Percentiles rank a stretch among this genome's conserved stretches.
Conservation (phyloP, 805 yeast species). For the Pichia thaimueangensis region DNA sequence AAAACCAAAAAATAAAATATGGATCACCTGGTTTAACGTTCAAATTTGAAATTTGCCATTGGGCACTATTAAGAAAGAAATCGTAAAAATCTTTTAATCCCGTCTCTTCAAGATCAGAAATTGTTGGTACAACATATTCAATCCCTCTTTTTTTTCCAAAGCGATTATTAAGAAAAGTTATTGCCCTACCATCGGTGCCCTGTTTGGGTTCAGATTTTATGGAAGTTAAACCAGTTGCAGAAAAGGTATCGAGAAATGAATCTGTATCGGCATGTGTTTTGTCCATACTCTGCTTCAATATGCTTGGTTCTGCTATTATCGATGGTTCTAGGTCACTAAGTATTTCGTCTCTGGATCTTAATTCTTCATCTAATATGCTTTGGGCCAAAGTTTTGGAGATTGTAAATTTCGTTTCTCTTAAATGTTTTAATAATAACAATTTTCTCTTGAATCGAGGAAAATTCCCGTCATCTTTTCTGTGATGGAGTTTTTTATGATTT, state of each 20-base stretch:
- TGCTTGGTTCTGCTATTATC: not conserved
- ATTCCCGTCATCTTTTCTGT: not conserved
- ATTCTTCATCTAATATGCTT: constrained; percentile 8
- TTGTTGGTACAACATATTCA: constrained; percentile 7
- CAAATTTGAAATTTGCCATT: constrained; percentile 28
- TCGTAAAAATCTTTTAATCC: constrained; percentile 22
- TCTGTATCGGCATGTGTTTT: not conserved
- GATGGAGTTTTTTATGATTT: not conserved
- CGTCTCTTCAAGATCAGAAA: constrained; percentile 11
- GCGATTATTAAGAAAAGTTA: too few relatives aligned
- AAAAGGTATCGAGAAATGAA: too few relatives aligned
- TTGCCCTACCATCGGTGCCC: not conserved
- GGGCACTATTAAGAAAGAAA: constrained; percentile 21
- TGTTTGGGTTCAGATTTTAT: not conserved
- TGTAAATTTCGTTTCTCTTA: constrained; percentile 1
- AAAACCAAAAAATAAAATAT: constrained; percentile 46
- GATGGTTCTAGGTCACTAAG: not conserved
- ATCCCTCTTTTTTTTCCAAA: too few relatives aligned
- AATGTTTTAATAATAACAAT: constrained; percentile 8
- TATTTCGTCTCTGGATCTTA: not conserved
- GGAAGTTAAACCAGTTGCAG: not conserved
- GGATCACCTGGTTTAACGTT: constrained; percentile 30
- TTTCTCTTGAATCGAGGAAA: not conserved
- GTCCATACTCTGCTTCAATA: not conserved
- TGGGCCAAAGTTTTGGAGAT: constrained; percentile 3